phyloP scores from a whole-genome alignment of 495 filamentous ascomycete genomes.

The Saxophila tyrrhenica region DNA sequence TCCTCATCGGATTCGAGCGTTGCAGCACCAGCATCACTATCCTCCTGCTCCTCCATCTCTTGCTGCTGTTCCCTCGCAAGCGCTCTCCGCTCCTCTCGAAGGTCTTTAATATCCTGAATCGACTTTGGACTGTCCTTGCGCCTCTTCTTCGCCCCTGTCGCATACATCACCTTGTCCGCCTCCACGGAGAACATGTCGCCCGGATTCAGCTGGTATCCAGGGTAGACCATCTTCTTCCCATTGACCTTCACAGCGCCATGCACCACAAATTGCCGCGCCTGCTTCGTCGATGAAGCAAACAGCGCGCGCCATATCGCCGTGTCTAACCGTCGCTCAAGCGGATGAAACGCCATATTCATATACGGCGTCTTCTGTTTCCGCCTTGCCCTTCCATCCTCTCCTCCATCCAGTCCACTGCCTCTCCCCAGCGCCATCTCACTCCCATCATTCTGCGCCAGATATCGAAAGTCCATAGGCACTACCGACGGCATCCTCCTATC shows the following conservation, averaged over 20 bases:
- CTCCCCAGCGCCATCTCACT: conserved; percentile 69
- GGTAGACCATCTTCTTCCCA: conserved; percentile 90
- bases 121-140: conserved; percentile 28
- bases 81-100: conserved; percentile 21
- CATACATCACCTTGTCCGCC: conserved; percentile 71
- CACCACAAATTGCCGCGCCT: conserved; percentile 86
- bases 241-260: conserved; percentile 93
- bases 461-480: conserved; percentile 66
- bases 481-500: conserved; percentile 62
- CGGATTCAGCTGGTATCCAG: conserved; percentile 90
- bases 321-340: conserved; percentile 80
- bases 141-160: conserved; percentile 64
- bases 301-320: conserved; percentile 82
- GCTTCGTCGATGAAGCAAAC: conserved; percentile 88
- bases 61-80: conserved; percentile 11
- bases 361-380: conserved; percentile 51
- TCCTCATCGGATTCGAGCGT: conserved; percentile 15
- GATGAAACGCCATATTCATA: conserved; percentile 85
- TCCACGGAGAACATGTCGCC: conserved; percentile 97
- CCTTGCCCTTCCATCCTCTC: neutral
- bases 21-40: conserved; percentile 11
- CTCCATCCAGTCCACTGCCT: conserved; percentile 52
- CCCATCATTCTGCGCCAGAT: conserved; percentile 69
- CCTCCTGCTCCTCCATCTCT: conserved; percentile 25
- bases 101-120: conserved; percentile 22